Base-by-base conservation (phyloP, 2,329 filamentous ascomycete genomes). In the Rhinocladiella mackenziei region DNA sequence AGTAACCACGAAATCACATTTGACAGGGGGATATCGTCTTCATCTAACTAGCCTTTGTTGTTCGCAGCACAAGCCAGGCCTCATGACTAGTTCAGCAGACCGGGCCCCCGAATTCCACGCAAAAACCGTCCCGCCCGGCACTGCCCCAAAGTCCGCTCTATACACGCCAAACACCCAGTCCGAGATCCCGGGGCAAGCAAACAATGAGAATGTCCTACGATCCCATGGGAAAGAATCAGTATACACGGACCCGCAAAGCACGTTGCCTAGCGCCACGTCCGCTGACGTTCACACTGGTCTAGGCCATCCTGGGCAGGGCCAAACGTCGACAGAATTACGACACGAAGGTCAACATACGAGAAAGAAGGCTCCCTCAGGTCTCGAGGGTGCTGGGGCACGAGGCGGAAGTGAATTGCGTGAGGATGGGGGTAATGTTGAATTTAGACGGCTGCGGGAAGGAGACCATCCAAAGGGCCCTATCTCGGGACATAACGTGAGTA, bases 61-160 rank as follows among this genome's bases (percentile, higher is more conserved):
- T 22, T n/a, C 23, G 5, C 54, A 85, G 81, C 83, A 87, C 63
- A 71, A 79, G 59, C 74, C 76, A 3, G 83, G 83, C 39, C 68
- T 73, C 55, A 73, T 77, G 49, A 73, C 78, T 45, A 76, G 76
- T 57, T 63, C 63, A n/a, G 53, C 56, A 9, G 67, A 71, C 51
- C 77, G 79, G 54, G 80, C 65, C 9, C 78, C 78, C 14, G 82
- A 84, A 58, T 88, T 84, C 69, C 69, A 75, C 56, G 75, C 77
- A 17, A 54, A 87, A 61, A 74, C 72, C 1, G 65, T 80, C 25
- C 73, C 80, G 0, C 65, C 81, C 0, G 84, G 84, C 47, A 76
- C 77, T 3, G 83, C 84, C 1, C 35, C 39, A 56, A 8, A 69
- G 72, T 19, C 72, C 73, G 62, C 60, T n/a, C n/a, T n/a, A 65